A percentile compares a stretch with the other conserved stretches of the same genome.
Evolutionary conservation across 371 early-diverging fungal species (phyloP).

Genomic region (Mucor lusitanicus): DNA sequence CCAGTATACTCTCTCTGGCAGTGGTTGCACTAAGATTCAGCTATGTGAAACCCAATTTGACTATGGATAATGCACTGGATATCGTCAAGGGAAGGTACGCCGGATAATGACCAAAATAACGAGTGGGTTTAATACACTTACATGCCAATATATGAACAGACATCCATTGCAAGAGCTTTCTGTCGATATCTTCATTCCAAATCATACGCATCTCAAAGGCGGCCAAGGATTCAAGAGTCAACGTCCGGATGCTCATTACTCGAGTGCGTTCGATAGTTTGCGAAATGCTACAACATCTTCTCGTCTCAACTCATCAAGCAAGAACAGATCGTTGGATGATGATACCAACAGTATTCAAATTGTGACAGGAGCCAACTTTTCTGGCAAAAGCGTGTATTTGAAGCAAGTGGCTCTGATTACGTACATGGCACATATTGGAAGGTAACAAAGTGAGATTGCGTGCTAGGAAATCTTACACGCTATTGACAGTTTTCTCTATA

Average conservation of each 20-base stretch:
- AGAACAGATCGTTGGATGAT: background rate
- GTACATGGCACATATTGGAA: slow-evolving; percentile 84
- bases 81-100: slow-evolving; percentile 62
- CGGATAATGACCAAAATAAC: too few relatives aligned
- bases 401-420: slow-evolving; percentile 78
- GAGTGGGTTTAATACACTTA: too few relatives aligned
- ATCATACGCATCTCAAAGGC: slow-evolving; percentile 57
- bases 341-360: slow-evolving; percentile 46
- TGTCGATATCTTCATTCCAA: slow-evolving; percentile 66
- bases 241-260: background rate
- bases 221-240: slow-evolving; percentile 13
- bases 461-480: too few relatives aligned
- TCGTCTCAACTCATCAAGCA: background rate
- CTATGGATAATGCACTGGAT: slow-evolving; percentile 44
- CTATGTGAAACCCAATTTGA: slow-evolving; percentile 63
- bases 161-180: slow-evolving; percentile 76
- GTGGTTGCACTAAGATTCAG: slow-evolving; percentile 57
- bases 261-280: background rate
- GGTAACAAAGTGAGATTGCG: too few relatives aligned
- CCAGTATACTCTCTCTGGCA: slow-evolving; percentile 65
- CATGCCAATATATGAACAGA: slow-evolving; percentile 31
- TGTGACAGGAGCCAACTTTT: slow-evolving; percentile 77
- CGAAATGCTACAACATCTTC: background rate
- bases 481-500: slow-evolving; percentile 16
- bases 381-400: slow-evolving; percentile 80